These are phyloP conservation scores for Phytophthora pini DNA, from an alignment of 352 stramenopile genomes.

Conservation along the genomic window DNA sequence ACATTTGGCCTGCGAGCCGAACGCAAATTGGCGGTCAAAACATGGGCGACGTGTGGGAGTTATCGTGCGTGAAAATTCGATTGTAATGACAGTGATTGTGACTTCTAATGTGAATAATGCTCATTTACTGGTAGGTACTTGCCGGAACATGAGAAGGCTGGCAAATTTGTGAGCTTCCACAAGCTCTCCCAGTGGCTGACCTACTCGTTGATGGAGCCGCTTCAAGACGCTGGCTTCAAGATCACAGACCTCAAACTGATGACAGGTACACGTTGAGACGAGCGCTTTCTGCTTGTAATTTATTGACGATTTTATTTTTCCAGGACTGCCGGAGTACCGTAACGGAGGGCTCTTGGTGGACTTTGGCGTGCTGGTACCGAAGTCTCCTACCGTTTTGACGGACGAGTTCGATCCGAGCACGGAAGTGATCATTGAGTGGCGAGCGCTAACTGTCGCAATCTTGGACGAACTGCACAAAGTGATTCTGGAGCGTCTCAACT, in stretches of 20 bases:
- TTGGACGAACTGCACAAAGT: conserved; percentile 80
- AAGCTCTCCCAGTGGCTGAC: conserved; percentile 92
- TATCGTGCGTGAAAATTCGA: conserved; percentile 47
- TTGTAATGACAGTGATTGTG: neutral
- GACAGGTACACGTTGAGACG: conserved; percentile 36
- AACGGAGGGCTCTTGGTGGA: conserved; percentile 87
- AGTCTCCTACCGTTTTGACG: conserved; percentile 57
- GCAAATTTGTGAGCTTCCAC: conserved; percentile 86
- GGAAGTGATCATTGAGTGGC: conserved; percentile 88
- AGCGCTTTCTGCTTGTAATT: neutral
- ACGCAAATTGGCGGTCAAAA: conserved; percentile 73
- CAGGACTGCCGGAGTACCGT: conserved; percentile 83
- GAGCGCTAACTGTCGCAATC: conserved; percentile 81
- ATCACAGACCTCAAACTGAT: conserved; percentile 81
- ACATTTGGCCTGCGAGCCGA: conserved; percentile 86
- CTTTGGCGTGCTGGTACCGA: conserved; percentile 78
- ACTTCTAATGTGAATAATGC: neutral
- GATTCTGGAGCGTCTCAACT: conserved; percentile 66
- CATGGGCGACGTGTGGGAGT: conserved; percentile 89
- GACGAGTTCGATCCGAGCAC: conserved; percentile 68
- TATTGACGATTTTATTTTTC: neutral
- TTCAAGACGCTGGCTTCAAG: conserved; percentile 81
- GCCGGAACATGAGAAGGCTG: conserved; percentile 47
- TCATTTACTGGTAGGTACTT: conserved; percentile 45
- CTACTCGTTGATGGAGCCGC: conserved; percentile 88